phyloP scores from a whole-genome alignment of 768 basidiomycete genomes.

The Nidularia sp. region DNA sequence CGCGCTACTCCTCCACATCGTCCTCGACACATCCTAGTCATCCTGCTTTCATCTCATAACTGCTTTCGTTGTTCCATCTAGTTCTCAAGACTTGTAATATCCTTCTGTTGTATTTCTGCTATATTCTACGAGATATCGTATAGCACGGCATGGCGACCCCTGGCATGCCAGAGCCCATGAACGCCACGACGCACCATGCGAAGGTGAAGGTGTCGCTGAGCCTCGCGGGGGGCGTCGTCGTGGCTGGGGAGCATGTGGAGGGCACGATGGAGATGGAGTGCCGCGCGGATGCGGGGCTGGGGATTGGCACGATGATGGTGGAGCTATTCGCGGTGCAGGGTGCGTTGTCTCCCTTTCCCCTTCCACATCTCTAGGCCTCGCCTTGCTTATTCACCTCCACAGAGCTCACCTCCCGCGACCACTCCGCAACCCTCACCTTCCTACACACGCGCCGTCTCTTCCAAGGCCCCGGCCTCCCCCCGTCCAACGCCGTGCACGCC shows the following conservation, averaged over 20 bases:
- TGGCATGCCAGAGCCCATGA: conserved; percentile 59
- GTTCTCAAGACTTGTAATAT: too few relatives aligned
- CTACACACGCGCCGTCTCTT: conserved; percentile 67
- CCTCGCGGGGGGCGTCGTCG: conserved; percentile 54
- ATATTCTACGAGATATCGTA: too few relatives aligned
- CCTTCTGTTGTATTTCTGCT: too few relatives aligned
- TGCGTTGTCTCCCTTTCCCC: conserved; percentile 16
- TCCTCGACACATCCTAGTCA: too few relatives aligned
- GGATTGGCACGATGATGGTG: conserved; percentile 72
- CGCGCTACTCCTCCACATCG: too few relatives aligned
- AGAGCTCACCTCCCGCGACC: conserved; percentile 78
- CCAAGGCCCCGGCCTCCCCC: conserved; percentile 78
- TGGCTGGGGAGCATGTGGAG: conserved; percentile 62
- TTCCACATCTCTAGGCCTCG: conserved; percentile 1
- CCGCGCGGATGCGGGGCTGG: conserved; percentile 65
- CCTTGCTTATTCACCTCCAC: conserved; percentile 3
- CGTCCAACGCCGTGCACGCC: conserved; percentile 77
- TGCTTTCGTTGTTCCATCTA: too few relatives aligned
- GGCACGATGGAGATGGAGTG: conserved; percentile 83
- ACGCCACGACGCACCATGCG: conserved; percentile 72
- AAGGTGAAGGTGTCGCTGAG: conserved; percentile 70
- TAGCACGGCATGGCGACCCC: too few relatives aligned
- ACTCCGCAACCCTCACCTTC: conserved; percentile 78
- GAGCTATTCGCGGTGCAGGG: conserved; percentile 76
- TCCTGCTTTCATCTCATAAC: too few relatives aligned